Evolutionary conservation across 768 basidiomycete species (phyloP).

Genomic region (Amanita inopinata): DNA sequence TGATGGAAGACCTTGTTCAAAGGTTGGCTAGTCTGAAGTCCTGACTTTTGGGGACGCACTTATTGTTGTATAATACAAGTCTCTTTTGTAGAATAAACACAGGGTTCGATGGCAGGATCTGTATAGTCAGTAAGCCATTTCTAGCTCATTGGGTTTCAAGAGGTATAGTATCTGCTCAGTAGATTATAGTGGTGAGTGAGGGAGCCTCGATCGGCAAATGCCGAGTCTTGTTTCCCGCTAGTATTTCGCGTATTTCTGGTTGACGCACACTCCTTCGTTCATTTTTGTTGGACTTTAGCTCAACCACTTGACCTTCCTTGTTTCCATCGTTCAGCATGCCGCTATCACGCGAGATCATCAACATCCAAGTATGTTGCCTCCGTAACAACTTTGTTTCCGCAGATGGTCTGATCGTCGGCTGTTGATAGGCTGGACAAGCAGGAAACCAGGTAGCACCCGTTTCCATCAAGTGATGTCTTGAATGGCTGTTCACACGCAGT

Average conservation of each 20-base stretch:
- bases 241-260: conserved; percentile 6
- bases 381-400: neutral
- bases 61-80: no score
- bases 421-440: conserved; percentile 62
- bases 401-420: conserved; percentile 7
- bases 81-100: no score
- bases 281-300: neutral
- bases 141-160: no score
- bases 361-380: conserved; percentile 50
- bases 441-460: conserved; percentile 29
- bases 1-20: conserved; percentile 8
- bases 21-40: no score
- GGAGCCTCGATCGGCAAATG: neutral
- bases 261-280: neutral
- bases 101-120: no score
- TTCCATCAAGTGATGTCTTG: conserved; percentile 24
- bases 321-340: conserved; percentile 32
- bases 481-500: conserved; percentile 10
- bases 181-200: no score
- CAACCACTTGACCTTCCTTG: conserved; percentile 11
- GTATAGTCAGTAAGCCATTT: no score
- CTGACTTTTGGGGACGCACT: no score
- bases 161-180: no score
- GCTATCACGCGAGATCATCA: conserved; percentile 65
- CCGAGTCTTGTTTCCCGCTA: no score